These are phyloP conservation scores for Rhododendron griersonianum DNA, from an alignment of 148 eudicot species.

Conservation along the genomic window DNA sequence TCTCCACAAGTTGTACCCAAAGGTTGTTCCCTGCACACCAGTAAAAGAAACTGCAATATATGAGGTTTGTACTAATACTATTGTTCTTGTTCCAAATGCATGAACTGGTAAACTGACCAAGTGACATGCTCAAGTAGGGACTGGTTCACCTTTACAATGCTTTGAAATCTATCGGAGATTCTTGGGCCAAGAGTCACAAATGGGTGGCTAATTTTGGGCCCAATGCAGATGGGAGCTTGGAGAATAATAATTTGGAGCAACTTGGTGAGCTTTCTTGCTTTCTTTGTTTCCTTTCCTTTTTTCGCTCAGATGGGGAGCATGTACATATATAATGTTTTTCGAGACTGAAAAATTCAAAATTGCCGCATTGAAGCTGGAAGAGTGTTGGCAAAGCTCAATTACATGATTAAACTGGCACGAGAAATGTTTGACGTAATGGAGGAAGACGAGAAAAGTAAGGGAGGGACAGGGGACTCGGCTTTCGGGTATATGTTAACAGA, in stretches of 20 bases:
- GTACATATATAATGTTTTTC: neutral
- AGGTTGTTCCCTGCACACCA: constrained; percentile 36
- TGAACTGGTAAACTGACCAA: neutral
- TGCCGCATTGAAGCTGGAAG: constrained; percentile 15
- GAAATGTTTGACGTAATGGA: constrained; percentile 56
- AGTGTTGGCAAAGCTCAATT: constrained; percentile 52
- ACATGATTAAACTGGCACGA: constrained; percentile 54
- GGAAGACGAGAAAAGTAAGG: constrained; percentile 47
- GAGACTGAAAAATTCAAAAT: neutral
- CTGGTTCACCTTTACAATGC: constrained; percentile 52
- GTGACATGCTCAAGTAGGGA: constrained; percentile 30
- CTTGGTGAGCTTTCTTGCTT: constrained; percentile 33
- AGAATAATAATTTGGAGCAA: constrained; percentile 38
- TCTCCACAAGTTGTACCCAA: constrained; percentile 58
- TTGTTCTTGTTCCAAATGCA: neutral
- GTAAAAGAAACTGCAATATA: constrained; percentile 39
- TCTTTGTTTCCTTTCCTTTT: neutral
- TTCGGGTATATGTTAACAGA: constrained; percentile 12
- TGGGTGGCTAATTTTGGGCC: constrained; percentile 47
- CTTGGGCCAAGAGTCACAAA: constrained; percentile 54
- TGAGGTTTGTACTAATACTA: constrained; percentile 34
- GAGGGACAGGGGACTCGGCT: neutral
- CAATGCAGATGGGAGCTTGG: constrained; percentile 19
- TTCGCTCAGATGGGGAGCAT: neutral
- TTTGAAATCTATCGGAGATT: constrained; percentile 55